Percentiles rank a stretch among this genome's conserved stretches.
Evolutionary conservation across 1,284 basidiomycete genomes (phyloP).

Genomic region (Tylopilus sp.): DNA sequence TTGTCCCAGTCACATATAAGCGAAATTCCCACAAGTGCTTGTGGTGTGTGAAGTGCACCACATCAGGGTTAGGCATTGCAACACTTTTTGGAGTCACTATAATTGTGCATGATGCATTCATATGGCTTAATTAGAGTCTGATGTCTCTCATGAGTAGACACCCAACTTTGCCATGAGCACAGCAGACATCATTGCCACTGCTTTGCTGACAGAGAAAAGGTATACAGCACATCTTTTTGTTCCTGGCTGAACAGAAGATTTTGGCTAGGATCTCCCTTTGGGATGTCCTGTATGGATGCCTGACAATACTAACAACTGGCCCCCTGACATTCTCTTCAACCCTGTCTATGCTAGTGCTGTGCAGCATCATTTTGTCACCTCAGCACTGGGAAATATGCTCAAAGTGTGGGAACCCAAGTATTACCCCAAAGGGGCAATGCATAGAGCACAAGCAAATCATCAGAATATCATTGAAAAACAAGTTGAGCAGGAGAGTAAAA

Average conservation of each 20-base stretch:
- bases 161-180: conserved; percentile 17
- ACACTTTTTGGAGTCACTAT: too few species aligned
- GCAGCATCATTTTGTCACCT: background rate
- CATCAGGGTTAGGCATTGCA: too few species aligned
- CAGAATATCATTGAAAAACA: too few species aligned
- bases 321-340: conserved; percentile 15
- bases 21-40: too few species aligned
- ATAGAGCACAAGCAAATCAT: background rate
- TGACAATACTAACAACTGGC: background rate
- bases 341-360: background rate
- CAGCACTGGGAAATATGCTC: background rate
- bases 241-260: background rate
- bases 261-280: background rate
- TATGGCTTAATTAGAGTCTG: background rate
- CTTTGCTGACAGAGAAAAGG: background rate
- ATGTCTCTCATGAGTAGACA: conserved; percentile 16
- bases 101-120: background rate
- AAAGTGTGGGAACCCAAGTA: background rate
- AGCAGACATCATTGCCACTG: background rate
- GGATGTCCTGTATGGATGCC: background rate
- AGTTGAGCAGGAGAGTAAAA: background rate
- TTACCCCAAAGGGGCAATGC: background rate
- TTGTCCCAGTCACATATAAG: too few species aligned
- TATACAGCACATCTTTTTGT: conserved; percentile 9
- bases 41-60: too few species aligned